phyloP scores from a whole-genome alignment of 176 grass and related monocot genomes.

The Panicum miliaceum region DNA sequence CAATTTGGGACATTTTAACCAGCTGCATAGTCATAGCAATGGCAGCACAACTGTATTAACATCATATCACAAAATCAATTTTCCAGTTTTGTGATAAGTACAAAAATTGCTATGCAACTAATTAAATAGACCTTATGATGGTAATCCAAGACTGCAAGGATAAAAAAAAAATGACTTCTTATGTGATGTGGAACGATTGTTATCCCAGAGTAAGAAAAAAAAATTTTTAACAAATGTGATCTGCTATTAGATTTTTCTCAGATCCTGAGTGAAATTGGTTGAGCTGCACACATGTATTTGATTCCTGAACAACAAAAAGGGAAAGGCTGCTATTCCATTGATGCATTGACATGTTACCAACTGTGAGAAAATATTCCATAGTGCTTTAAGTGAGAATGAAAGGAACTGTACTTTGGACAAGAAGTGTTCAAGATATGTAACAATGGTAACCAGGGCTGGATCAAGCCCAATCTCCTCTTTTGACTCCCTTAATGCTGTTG shows the following conservation, averaged over 20 bases:
- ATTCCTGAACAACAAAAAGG: slow-evolving; percentile 5
- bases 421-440: slow-evolving; percentile 60
- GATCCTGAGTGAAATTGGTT: neutral
- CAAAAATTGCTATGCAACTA: neutral
- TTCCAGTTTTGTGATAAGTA: slow-evolving; percentile 13
- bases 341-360: neutral
- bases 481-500: slow-evolving; percentile 70
- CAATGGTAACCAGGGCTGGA: slow-evolving; percentile 58
- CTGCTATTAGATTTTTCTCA: slow-evolving; percentile 1
- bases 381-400: neutral
- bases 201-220: neutral
- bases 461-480: slow-evolving; percentile 77
- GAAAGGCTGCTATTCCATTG: neutral
- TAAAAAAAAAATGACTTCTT: neutral
- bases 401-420: slow-evolving; percentile 59
- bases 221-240: neutral
- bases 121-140: neutral
- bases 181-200: neutral
- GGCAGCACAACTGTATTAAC: neutral
- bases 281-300: slow-evolving; percentile 21
- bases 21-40: neutral
- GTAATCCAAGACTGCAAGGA: neutral
- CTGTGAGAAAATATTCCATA: neutral
- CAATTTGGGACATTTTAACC: too few relatives aligned
- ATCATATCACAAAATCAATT: neutral